These are phyloP conservation scores for Fraxinus cuspidata DNA, from an alignment of 257 asterid genomes.

Conservation along the genomic window DNA sequence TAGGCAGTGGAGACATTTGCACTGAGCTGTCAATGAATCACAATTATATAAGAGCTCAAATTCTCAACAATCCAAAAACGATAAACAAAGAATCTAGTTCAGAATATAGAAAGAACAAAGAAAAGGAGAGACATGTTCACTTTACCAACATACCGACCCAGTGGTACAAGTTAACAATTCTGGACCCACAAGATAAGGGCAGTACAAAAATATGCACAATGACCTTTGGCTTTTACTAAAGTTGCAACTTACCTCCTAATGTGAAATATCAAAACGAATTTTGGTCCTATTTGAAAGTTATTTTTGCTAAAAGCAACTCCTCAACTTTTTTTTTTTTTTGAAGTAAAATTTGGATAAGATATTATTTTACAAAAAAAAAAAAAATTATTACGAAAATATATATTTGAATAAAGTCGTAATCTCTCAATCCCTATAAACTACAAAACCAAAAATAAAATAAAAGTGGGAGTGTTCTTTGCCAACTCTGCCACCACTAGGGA, in stretches of 20 bases:
- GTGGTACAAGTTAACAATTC: background rate
- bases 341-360: background rate
- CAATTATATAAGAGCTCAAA: conserved; percentile 36
- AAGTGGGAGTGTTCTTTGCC: background rate
- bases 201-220: background rate
- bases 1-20: conserved; percentile 42
- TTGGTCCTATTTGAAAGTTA: background rate
- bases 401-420: background rate
- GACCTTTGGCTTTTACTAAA: background rate
- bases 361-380: background rate
- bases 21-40: conserved; percentile 72
- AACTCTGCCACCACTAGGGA: background rate
- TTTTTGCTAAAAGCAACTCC: background rate
- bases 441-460: background rate
- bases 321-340: too few relatives aligned
- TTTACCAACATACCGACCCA: background rate
- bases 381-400: background rate
- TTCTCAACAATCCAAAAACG: background rate
- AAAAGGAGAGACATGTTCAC: background rate
- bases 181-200: background rate
- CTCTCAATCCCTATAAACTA: background rate
- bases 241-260: conserved; percentile 10
- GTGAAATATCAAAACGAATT: conserved; percentile 10
- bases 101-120: background rate
- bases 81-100: background rate